phyloP scores from a whole-genome alignment of 305 asterid genomes.

The Fraxinus baroniana region DNA sequence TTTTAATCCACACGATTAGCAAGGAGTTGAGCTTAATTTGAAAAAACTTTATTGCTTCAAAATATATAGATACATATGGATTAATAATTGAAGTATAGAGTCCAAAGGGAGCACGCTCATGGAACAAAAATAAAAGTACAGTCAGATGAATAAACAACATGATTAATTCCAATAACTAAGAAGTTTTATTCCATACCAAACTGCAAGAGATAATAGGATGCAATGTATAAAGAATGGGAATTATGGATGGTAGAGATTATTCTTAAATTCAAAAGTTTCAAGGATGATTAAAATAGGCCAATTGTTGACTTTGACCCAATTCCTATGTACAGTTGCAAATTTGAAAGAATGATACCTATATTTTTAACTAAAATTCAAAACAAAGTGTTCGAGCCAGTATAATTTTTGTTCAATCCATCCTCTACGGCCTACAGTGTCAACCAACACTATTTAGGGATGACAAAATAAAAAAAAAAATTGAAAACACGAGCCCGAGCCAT shows the following conservation, averaged over 20 bases:
- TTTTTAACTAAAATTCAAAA: neutral
- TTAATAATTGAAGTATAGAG: too few relatives aligned
- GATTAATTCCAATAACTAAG: neutral
- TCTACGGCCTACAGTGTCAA: neutral
- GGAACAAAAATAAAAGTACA: neutral
- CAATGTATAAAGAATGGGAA: neutral
- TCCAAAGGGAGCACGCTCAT: neutral
- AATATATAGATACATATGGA: too few relatives aligned
- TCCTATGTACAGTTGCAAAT: neutral
- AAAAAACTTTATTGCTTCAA: too few relatives aligned
- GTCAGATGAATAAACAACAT: neutral
- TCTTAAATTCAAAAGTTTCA: neutral
- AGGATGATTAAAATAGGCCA: neutral
- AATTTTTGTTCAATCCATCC: neutral
- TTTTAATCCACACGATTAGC: neutral
- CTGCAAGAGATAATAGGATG: neutral
- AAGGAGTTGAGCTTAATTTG: neutral
- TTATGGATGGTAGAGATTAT: neutral
- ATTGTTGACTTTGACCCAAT: neutral
- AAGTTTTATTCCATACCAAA: neutral
- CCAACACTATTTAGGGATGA: neutral
- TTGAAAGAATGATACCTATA: neutral
- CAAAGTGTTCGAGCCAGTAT: neutral
- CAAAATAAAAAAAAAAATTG: too few relatives aligned
- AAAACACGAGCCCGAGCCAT: too few relatives aligned